Base-by-base conservation (phyloP, 768 basidiomycete genomes). In the Termitomyces bulborhizus region DNA sequence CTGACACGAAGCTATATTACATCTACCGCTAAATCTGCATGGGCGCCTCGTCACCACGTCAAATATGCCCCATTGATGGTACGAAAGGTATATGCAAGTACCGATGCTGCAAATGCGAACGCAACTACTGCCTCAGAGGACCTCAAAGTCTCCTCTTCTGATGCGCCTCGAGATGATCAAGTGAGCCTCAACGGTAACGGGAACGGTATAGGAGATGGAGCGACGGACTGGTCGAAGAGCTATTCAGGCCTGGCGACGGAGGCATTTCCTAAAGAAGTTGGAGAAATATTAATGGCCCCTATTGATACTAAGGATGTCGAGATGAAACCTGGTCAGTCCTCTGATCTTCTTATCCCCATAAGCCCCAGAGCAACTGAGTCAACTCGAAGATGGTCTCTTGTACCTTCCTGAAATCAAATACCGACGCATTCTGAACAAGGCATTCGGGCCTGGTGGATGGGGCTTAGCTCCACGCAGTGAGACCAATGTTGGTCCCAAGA, bases 331-430 rank as follows among this genome's bases (percentile, higher is more conserved):
- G 95, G 94, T 89, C 45, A 49, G 84, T 71, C 34, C 13, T 31
- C 15, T 1, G 16, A 24, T 15, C 27, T 40, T 24, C 13, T 40
- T 13, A 37, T 39, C 34, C 8, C 31, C 3, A 1, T 9, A 8
- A 16, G 29, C 11, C 18, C 26, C 4, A 46, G 6, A 36, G 21
- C 51, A 40, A 31, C 53, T 53, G 36, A 42, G 12, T 36, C 9
- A 21, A 6, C 6, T 29, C 9, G 7, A 55, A 96, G 96, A 98
- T 62, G 96, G 96, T 4, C 76, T 98, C 41, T 72, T 97, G 11
- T 98, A 98, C 71, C 83, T 98, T 6, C 96, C 96, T 18, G 96
- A 98, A 71, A 98, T 98, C 64, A 96, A 97, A 67, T 98, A 98
- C 65, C 82, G 96, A 16, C 82, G 96, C 24, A 84, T 92, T 34